Evolutionary conservation across 352 stramenopile genomes (phyloP).

Genomic region (Globisporangium takayamanum): DNA sequence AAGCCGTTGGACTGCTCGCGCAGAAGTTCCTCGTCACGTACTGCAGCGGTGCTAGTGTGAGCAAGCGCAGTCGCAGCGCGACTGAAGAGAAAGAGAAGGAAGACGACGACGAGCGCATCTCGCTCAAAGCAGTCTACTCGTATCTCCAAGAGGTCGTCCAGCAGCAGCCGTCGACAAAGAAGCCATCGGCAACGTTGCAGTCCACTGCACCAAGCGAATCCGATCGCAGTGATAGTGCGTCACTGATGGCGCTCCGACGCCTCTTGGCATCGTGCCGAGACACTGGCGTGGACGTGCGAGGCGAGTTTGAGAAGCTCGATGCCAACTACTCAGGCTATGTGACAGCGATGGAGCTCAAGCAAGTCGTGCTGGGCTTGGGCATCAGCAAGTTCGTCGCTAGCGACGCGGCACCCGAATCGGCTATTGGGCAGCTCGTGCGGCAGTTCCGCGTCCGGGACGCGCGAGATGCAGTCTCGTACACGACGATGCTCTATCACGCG

Average conservation of each 20-base stretch:
- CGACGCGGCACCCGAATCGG: slow-evolving; percentile 20
- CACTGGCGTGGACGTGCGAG: slow-evolving; percentile 37
- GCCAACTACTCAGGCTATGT: slow-evolving; percentile 33
- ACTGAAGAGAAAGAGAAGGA: slow-evolving; percentile 5
- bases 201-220: background rate
- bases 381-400: slow-evolving; percentile 17
- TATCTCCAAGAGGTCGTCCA: slow-evolving; percentile 15
- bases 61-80: background rate
- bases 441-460: slow-evolving; percentile 28
- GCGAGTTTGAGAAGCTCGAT: slow-evolving; percentile 48
- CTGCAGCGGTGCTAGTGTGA: background rate
- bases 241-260: slow-evolving; percentile 5
- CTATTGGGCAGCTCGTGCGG: slow-evolving; percentile 51
- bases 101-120: slow-evolving; percentile 11
- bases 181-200: background rate
- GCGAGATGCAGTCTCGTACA: slow-evolving; percentile 36
- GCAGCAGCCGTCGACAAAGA: background rate
- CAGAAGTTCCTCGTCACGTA: slow-evolving; percentile 28
- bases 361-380: slow-evolving; percentile 32
- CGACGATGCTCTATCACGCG: slow-evolving; percentile 22
- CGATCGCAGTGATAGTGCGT: background rate
- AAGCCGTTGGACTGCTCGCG: slow-evolving; percentile 20
- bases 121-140: slow-evolving; percentile 21
- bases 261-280: slow-evolving; percentile 31
- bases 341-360: slow-evolving; percentile 46